Percentiles rank a stretch among this genome's conserved stretches.
Conservation (phyloP, 2,329 filamentous ascomycete species). For the Monilinia polystroma region DNA sequence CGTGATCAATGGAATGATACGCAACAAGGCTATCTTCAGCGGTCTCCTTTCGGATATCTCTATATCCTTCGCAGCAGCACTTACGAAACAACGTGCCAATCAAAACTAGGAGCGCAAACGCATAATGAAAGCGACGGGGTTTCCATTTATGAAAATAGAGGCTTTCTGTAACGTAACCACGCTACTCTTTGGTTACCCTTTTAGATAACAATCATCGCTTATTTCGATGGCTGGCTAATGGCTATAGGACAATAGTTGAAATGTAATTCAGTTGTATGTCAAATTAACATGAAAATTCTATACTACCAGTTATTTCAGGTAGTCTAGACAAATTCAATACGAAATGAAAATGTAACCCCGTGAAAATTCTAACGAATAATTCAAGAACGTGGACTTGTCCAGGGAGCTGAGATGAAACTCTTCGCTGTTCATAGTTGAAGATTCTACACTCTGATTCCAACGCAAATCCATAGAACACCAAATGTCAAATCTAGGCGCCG, state of each 20-base stretch:
- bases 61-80: not conserved
- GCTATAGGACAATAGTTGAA: not conserved
- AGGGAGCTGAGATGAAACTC: not conserved
- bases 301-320: not conserved
- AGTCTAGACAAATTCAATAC: not conserved
- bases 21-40: not conserved
- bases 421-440: not conserved
- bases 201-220: conserved; percentile 1
- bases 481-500: not conserved
- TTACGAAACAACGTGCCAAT: not conserved
- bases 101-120: not conserved
- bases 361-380: not conserved
- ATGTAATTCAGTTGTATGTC: not conserved
- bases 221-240: not conserved
- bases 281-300: not conserved
- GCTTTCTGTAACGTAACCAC: not conserved
- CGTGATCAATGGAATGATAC: not conserved
- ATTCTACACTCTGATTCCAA: not conserved
- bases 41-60: not conserved
- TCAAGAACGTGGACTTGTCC: not conserved
- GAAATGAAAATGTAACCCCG: too few relatives aligned
- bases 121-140: not conserved
- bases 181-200: conserved; percentile 10
- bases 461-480: not conserved
- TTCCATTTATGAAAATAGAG: not conserved